These are phyloP conservation scores for Mediolabrus comicus DNA, from an alignment of 108 stramenopile genomes.

Conservation along the genomic window DNA sequence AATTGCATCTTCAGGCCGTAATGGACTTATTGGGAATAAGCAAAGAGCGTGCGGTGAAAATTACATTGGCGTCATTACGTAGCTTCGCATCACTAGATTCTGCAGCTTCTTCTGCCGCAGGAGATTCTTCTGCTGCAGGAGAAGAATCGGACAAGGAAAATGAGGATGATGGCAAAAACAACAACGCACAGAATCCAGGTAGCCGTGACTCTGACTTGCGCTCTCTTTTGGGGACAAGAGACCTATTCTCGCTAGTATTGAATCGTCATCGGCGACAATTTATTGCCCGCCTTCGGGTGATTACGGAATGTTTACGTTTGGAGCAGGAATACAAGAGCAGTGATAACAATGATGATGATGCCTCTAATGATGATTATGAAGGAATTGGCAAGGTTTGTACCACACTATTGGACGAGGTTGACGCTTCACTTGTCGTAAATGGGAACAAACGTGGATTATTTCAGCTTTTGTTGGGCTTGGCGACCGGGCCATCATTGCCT, in stretches of 20 bases:
- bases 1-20: slow-evolving; percentile 42
- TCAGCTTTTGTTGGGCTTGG: slow-evolving; percentile 16
- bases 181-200: not conserved
- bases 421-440: slow-evolving; percentile 17
- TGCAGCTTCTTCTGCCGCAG: not conserved
- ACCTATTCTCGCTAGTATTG: slow-evolving; percentile 32
- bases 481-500: slow-evolving; percentile 14
- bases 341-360: not conserved
- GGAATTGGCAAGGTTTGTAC: not conserved
- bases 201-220: slow-evolving; percentile 3
- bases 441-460: slow-evolving; percentile 31
- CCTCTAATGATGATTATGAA: not conserved
- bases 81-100: not conserved
- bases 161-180: not conserved
- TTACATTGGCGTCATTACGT: slow-evolving; percentile 52
- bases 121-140: not conserved
- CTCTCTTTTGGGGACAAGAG: slow-evolving; percentile 51
- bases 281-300: slow-evolving; percentile 40
- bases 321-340: slow-evolving; percentile 28
- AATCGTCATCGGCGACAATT: slow-evolving; percentile 42
- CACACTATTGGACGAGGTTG: slow-evolving; percentile 9
- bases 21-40: slow-evolving; percentile 42
- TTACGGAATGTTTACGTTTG: slow-evolving; percentile 57
- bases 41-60: slow-evolving; percentile 35
- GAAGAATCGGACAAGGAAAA: slow-evolving; percentile 11